phyloP scores from a whole-genome alignment of 495 filamentous ascomycete genomes.

The Hypoxylon fragiforme region DNA sequence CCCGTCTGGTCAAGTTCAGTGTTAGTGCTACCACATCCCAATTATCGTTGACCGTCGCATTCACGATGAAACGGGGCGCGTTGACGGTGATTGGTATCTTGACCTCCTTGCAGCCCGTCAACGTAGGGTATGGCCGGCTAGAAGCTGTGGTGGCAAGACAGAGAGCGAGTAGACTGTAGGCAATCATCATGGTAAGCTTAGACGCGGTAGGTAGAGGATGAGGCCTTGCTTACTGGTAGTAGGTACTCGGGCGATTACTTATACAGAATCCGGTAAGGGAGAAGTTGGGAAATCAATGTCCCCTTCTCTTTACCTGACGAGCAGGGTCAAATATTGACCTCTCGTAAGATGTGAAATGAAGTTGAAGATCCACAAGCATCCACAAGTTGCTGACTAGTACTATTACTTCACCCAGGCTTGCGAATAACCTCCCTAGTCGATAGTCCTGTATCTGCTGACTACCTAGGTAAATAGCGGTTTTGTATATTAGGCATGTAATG shows the following conservation, averaged over 20 bases:
- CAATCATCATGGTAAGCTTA: constrained; percentile 10
- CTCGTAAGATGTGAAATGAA: constrained; percentile 1
- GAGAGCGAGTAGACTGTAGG: constrained; percentile 7
- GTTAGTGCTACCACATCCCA: constrained; percentile 35
- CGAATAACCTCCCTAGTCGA: too few species aligned
- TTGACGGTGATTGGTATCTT: constrained; percentile 29
- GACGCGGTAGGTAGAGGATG: too few species aligned
- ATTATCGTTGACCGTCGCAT: constrained; percentile 27
- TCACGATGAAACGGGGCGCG: constrained; percentile 31
- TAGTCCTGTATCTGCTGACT: not conserved
- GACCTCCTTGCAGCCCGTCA: constrained; percentile 17
- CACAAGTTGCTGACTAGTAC: constrained; percentile 15
- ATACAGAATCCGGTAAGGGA: too few species aligned
- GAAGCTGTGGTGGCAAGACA: constrained; percentile 9
- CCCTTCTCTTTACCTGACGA: too few species aligned
- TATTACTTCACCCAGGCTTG: too few species aligned
- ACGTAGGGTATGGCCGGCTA: constrained; percentile 8
- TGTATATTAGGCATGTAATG: too few species aligned
- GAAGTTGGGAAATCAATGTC: too few species aligned
- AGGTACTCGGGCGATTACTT: too few species aligned
- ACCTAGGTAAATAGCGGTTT: too few species aligned
- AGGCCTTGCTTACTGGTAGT: too few species aligned
- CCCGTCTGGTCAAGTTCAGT: constrained; percentile 33
- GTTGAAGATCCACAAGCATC: constrained; percentile 12
- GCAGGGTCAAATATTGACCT: too few species aligned